A percentile compares a stretch with the other conserved stretches of the same genome.
These are phyloP conservation scores for Alternaria burnsii DNA, from an alignment of 2,329 filamentous ascomycete species.

Conservation along the genomic window DNA sequence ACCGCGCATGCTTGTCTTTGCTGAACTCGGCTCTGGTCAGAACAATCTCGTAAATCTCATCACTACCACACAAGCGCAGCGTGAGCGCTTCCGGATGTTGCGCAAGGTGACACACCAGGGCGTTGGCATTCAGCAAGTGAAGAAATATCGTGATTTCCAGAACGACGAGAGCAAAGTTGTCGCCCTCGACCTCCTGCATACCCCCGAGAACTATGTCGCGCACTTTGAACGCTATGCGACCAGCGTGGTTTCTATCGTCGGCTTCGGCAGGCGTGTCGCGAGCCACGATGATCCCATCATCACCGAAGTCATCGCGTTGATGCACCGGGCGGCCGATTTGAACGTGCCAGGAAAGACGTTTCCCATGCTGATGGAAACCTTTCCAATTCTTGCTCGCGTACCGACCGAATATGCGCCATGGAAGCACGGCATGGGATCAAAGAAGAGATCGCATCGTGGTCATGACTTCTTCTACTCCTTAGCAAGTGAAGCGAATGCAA, in stretches of 20 bases:
- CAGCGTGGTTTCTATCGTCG: conserved; percentile 65
- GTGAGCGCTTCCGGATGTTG: conserved; percentile 44
- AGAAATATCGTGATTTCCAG: conserved; percentile 64
- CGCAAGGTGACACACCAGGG: conserved; percentile 48
- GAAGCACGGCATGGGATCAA: conserved; percentile 45
- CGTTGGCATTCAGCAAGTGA: conserved; percentile 61
- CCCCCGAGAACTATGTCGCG: conserved; percentile 59
- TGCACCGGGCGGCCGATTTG: conserved; percentile 66
- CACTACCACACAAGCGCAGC: conserved; percentile 38
- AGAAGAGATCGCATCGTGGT: conserved; percentile 37
- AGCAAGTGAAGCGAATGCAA: conserved; percentile 41
- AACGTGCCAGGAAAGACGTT: conserved; percentile 61
- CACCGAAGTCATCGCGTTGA: conserved; percentile 66
- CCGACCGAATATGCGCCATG: conserved; percentile 56
- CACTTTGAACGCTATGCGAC: conserved; percentile 65
- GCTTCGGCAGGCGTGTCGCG: conserved; percentile 63
- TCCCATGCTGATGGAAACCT: conserved; percentile 67
- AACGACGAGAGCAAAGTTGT: conserved; percentile 66
- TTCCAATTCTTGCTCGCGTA: conserved; percentile 64
- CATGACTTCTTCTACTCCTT: conserved; percentile 49
- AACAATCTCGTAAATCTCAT: conserved; percentile 49
- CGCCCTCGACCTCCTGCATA: conserved; percentile 57
- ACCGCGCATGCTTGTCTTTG: conserved; percentile 57
- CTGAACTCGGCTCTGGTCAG: conserved; percentile 48
- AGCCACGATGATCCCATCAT: conserved; percentile 64